phyloP scores from a whole-genome alignment of 257 asterid genomes.

The Avicennia marina region DNA sequence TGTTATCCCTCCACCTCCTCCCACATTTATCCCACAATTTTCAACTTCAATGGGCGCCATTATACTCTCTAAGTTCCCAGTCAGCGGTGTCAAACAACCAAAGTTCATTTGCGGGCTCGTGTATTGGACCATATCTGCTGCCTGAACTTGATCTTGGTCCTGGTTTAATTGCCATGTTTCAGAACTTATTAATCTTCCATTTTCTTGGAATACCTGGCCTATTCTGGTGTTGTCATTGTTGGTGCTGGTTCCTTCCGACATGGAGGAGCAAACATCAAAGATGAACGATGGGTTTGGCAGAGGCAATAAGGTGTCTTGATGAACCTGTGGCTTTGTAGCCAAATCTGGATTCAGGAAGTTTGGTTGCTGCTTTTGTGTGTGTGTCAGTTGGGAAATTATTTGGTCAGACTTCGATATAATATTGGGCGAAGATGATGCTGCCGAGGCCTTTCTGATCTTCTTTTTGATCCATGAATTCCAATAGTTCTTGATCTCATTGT shows the following conservation, averaged over 20 bases:
- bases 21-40: conserved; percentile 23
- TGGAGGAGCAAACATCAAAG: conserved; percentile 38
- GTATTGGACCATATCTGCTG: conserved; percentile 22
- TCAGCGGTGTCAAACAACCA: conserved; percentile 36
- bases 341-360: conserved; percentile 42
- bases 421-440: conserved; percentile 22
- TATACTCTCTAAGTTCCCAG: conserved; percentile 35
- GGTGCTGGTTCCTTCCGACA: conserved; percentile 17
- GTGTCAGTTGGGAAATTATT: conserved; percentile 28
- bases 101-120: conserved; percentile 20
- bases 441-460: conserved; percentile 60
- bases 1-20: conserved; percentile 26
- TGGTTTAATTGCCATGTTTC: conserved; percentile 44
- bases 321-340: conserved; percentile 28
- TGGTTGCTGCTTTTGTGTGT: conserved; percentile 30
- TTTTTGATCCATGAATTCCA: conserved; percentile 97
- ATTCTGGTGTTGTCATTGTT: conserved; percentile 3
- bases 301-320: conserved; percentile 36
- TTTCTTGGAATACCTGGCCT: conserved; percentile 45
- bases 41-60: conserved; percentile 39
- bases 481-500: conserved; percentile 81
- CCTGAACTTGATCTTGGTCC: conserved; percentile 22
- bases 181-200: conserved; percentile 2
- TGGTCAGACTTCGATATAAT: conserved; percentile 18
- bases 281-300: conserved; percentile 50